Evolutionary conservation across 129 eudicot genomes (phyloP).

Genomic region (Glebionis coronaria): DNA sequence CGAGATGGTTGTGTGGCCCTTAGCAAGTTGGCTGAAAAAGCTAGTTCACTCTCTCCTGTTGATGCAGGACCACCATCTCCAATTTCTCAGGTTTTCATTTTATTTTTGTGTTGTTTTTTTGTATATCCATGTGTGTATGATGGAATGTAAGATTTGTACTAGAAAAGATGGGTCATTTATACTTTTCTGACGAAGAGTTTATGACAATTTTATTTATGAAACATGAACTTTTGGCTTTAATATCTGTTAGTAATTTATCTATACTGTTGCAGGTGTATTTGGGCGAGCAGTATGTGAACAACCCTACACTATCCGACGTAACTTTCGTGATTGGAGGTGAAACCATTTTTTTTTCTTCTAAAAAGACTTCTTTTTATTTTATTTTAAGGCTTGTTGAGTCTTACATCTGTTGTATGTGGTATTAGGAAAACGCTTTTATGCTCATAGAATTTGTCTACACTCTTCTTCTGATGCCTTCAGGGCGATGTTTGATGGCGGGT

Average conservation of each 20-base stretch:
- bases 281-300: conserved; percentile 82
- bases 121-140: too few relatives aligned
- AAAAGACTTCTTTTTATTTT: background rate
- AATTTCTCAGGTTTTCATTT: conserved; percentile 31
- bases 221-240: conserved; percentile 1
- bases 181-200: too few relatives aligned
- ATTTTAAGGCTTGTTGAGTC: background rate
- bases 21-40: conserved; percentile 55
- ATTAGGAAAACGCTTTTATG: conserved; percentile 59
- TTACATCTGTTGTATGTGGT: background rate
- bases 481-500: conserved; percentile 78
- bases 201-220: background rate
- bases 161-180: too few relatives aligned
- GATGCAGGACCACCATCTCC: conserved; percentile 73
- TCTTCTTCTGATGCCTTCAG: conserved; percentile 76
- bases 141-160: too few relatives aligned
- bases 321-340: conserved; percentile 69
- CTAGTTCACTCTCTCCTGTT: conserved; percentile 43
- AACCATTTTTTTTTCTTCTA: background rate
- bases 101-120: background rate
- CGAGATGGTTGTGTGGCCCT: conserved; percentile 54
- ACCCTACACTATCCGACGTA: conserved; percentile 73
- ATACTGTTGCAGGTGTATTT: conserved; percentile 61
- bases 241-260: background rate
- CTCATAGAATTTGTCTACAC: conserved; percentile 67